Percentiles rank a stretch among this genome's conserved stretches.
Evolutionary conservation across 2,329 filamentous ascomycete genomes (phyloP).

Genomic region (Leptodontidium sp.): DNA sequence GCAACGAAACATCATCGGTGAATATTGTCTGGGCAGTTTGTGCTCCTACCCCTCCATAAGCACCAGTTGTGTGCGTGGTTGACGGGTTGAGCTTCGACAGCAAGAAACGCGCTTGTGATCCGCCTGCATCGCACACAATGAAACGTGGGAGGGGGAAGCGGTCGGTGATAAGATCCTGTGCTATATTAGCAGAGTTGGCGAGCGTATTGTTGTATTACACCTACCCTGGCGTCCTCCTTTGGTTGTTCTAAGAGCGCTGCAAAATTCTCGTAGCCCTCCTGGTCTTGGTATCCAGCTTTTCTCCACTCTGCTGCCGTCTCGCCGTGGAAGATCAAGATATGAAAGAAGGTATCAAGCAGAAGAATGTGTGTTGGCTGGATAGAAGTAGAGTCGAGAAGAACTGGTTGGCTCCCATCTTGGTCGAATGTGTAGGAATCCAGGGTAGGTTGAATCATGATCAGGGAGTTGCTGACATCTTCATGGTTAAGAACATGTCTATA

Average conservation of each 20-base stretch:
- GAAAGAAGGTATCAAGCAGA: constrained; percentile 97
- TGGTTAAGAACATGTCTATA: constrained; percentile 97
- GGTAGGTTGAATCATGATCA: constrained; percentile 99
- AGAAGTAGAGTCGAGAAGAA: constrained; percentile 94
- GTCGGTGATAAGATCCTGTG: constrained; percentile 91
- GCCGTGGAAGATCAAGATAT: constrained; percentile 98
- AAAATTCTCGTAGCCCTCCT: constrained; percentile 98
- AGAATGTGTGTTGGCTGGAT: constrained; percentile 95
- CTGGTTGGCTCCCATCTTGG: constrained; percentile 89
- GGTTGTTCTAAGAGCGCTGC: constrained; percentile 86
- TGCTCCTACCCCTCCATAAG: constrained; percentile 85
- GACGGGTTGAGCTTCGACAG: constrained; percentile 97
- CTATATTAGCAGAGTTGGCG: constrained; percentile 35
- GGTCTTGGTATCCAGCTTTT: constrained; percentile 96
- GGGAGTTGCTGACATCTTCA: constrained; percentile 94
- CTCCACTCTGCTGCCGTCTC: constrained; percentile 98
- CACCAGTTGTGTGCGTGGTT: constrained; percentile 92
- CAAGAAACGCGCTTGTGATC: constrained; percentile 95
- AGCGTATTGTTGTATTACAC: constrained; percentile 45
- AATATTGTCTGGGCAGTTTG: constrained; percentile 98
- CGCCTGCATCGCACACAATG: constrained; percentile 98
- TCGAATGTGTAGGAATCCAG: constrained; percentile 97
- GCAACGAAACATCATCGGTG: constrained; percentile 96
- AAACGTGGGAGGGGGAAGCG: constrained; percentile 98
- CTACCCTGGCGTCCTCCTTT: constrained; percentile 93